Evolutionary conservation across 2,329 filamentous ascomycete genomes (phyloP).

Genomic region (Penicillium sp.): DNA sequence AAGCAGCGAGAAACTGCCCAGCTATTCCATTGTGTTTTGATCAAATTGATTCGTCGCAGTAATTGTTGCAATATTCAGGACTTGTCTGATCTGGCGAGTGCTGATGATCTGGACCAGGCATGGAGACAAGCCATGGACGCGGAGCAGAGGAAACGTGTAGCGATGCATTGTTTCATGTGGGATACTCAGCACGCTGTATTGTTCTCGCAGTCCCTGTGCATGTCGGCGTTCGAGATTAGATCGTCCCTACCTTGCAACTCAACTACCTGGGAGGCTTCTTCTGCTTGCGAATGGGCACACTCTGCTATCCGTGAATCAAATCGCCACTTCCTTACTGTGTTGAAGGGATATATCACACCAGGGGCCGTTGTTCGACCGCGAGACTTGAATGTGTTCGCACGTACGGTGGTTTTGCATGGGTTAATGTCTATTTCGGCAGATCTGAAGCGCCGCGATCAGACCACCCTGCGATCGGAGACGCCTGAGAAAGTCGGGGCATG

Average conservation of each 20-base stretch:
- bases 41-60: constrained; percentile 55
- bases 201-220: constrained; percentile 65
- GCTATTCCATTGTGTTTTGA: constrained; percentile 56
- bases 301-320: constrained; percentile 39
- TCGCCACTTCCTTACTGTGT: constrained; percentile 49
- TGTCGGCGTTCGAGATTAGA: constrained; percentile 63
- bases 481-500: constrained; percentile 46
- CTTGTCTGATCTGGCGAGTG: constrained; percentile 33
- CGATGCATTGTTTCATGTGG: constrained; percentile 64
- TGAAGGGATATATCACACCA: constrained; percentile 58
- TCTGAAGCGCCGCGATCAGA: constrained; percentile 61
- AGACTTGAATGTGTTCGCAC: constrained; percentile 52
- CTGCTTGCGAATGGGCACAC: constrained; percentile 52
- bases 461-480: constrained; percentile 50
- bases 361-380: constrained; percentile 35
- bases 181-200: constrained; percentile 64
- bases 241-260: constrained; percentile 57
- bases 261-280: constrained; percentile 56
- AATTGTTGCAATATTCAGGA: constrained; percentile 50
- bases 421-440: constrained; percentile 64
- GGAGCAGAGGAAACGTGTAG: constrained; percentile 60
- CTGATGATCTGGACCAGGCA: constrained; percentile 43
- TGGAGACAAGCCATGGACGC: constrained; percentile 56
- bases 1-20: constrained; percentile 64
- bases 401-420: constrained; percentile 58